These are phyloP conservation scores for Papiliotrema terrestris DNA, from an alignment of 1,284 basidiomycete species.

Conservation along the genomic window DNA sequence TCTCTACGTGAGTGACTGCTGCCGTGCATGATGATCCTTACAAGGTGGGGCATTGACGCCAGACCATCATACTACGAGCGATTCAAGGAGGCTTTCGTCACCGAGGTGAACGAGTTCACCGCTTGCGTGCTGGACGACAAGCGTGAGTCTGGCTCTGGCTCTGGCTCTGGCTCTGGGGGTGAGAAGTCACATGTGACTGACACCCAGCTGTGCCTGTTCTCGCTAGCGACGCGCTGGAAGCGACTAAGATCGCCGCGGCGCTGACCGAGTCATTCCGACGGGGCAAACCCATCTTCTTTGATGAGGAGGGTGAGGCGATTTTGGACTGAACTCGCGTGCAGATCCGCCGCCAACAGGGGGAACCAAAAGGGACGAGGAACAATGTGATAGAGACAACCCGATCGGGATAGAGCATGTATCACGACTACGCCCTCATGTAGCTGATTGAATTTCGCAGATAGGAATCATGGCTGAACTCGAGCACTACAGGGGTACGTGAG, in stretches of 20 bases:
- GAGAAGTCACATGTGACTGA: too few relatives aligned
- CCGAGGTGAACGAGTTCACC: constrained; percentile 21
- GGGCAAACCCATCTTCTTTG: constrained; percentile 25
- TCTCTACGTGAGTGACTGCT: constrained; percentile 15
- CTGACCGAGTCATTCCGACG: constrained; percentile 22
- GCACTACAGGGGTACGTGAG: too few relatives aligned
- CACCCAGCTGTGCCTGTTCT: constrained; percentile 17
- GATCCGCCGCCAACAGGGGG: too few relatives aligned
- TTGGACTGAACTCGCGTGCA: constrained; percentile 4
- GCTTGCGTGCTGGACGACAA: constrained; percentile 8
- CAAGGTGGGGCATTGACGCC: not conserved
- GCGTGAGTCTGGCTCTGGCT: not conserved
- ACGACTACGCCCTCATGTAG: too few relatives aligned
- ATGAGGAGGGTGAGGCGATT: constrained; percentile 26
- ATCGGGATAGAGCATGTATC: too few relatives aligned
- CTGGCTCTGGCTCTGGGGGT: not conserved
- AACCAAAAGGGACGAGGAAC: too few relatives aligned
- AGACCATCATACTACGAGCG: not conserved
- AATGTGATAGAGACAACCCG: too few relatives aligned
- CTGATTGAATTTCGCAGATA: too few relatives aligned
- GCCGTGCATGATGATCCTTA: constrained; percentile 2
- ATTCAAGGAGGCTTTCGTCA: constrained; percentile 34
- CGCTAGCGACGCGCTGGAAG: constrained; percentile 27
- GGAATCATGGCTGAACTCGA: too few relatives aligned
- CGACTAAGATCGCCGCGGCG: constrained; percentile 28